These are phyloP conservation scores for Sugiyamaella mastotermitis DNA, from an alignment of 805 yeast genomes.

Conservation along the genomic window DNA sequence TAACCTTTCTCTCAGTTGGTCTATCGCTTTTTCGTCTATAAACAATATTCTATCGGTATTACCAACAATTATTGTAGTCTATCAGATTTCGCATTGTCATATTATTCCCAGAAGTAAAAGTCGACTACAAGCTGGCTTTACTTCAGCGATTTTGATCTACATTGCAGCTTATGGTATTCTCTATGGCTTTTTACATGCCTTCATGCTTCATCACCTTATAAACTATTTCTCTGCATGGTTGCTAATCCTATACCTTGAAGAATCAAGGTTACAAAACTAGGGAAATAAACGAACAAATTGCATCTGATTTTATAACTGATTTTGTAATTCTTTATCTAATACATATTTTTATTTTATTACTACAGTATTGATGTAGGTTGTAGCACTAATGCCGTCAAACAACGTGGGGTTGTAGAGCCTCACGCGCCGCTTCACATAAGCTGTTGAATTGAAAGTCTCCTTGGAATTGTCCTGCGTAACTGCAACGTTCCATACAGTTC, in stretches of 20 bases:
- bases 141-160: constrained; percentile 41
- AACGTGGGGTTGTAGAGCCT: too few species aligned
- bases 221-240: constrained; percentile 43
- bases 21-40: constrained; percentile 54
- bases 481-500: too few species aligned
- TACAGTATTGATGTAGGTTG: too few species aligned
- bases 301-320: too few species aligned
- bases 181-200: constrained; percentile 74
- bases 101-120: constrained; percentile 36
- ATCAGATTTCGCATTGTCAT: constrained; percentile 45
- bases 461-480: too few species aligned
- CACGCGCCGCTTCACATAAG: too few species aligned
- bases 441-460: too few species aligned
- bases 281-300: too few species aligned
- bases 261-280: too few species aligned
- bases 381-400: too few species aligned
- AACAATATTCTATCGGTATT: constrained; percentile 41
- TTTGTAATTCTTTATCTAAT: too few species aligned
- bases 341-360: too few species aligned
- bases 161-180: constrained; percentile 54
- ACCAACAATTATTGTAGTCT: constrained; percentile 13
- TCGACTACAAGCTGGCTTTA: constrained; percentile 13
- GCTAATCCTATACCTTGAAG: constrained; percentile 11
- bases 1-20: constrained; percentile 44
- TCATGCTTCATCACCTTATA: constrained; percentile 72